phyloP scores from a whole-genome alignment of 805 yeast genomes.

The Wickerhamiella cacticola region DNA sequence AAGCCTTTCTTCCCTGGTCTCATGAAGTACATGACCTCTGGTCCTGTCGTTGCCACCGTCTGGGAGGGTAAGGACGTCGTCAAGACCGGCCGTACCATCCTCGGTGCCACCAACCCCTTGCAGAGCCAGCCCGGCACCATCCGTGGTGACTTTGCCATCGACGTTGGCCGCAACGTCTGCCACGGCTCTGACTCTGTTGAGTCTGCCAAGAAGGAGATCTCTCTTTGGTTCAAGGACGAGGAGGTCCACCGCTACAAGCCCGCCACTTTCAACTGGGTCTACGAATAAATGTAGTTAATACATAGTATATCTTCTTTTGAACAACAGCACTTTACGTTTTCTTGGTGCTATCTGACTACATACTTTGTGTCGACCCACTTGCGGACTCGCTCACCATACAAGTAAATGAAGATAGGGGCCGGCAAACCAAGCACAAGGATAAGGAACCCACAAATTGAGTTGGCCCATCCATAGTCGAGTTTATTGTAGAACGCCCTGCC shows the following conservation, averaged over 20 bases:
- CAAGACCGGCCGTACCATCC: constrained; percentile 92
- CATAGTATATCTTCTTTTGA: not conserved
- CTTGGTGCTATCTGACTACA: constrained; percentile 14
- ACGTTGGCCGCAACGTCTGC: constrained; percentile 97
- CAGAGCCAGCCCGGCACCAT: constrained; percentile 98
- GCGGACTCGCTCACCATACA: constrained; percentile 46
- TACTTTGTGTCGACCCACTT: constrained; percentile 40
- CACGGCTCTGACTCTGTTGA: constrained; percentile 99
- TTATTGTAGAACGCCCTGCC: constrained; percentile 44
- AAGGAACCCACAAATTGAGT: constrained; percentile 47
- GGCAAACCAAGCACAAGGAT: constrained; percentile 53
- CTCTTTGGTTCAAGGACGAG: constrained; percentile 94
- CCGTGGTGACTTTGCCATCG: constrained; percentile 98
- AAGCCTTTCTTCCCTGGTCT: constrained; percentile 98
- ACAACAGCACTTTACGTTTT: not conserved
- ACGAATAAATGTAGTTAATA: constrained; percentile 40
- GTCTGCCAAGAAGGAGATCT: constrained; percentile 91
- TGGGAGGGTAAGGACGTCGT: constrained; percentile 99
- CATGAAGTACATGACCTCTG: constrained; percentile 91
- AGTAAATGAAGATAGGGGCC: constrained; percentile 43
- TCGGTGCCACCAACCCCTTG: constrained; percentile 99
- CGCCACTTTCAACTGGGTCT: constrained; percentile 76
- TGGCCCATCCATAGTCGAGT: constrained; percentile 62
- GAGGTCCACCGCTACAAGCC: constrained; percentile 90
- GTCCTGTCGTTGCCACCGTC: constrained; percentile 97